These are phyloP conservation scores for Mycena rebaudengoi DNA, from an alignment of 768 basidiomycete genomes.

Conservation along the genomic window DNA sequence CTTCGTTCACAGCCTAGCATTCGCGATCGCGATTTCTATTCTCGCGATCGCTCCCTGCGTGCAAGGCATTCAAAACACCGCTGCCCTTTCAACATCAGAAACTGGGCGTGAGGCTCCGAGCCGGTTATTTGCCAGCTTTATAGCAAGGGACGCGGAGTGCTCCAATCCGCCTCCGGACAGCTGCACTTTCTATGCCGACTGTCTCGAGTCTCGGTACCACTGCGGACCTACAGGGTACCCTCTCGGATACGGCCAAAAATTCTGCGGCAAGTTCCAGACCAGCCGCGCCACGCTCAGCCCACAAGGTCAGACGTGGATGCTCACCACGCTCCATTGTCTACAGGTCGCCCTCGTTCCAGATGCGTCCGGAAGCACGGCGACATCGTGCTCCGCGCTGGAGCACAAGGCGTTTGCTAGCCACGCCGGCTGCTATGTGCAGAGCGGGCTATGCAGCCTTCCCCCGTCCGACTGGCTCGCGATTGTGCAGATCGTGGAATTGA, in stretches of 20 bases:
- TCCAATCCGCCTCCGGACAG: slow-evolving; percentile 44
- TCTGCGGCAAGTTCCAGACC: slow-evolving; percentile 48
- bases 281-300: slow-evolving; percentile 38
- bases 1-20: no score
- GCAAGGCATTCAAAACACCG: not conserved
- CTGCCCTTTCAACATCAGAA: no score
- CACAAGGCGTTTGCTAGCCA: slow-evolving; percentile 52
- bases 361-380: slow-evolving; percentile 30
- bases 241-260: slow-evolving; percentile 49
- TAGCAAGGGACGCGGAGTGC: slow-evolving; percentile 31
- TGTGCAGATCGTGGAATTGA: slow-evolving; percentile 43
- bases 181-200: slow-evolving; percentile 54
- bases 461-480: slow-evolving; percentile 46
- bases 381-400: slow-evolving; percentile 44
- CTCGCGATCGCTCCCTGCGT: not conserved
- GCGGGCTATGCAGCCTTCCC: slow-evolving; percentile 50
- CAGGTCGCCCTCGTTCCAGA: slow-evolving; percentile 51
- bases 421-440: slow-evolving; percentile 48
- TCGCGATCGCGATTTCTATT: not conserved
- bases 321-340: slow-evolving; percentile 55
- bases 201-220: slow-evolving; percentile 54
- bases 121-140: no score
- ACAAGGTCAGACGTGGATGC: slow-evolving; percentile 51
- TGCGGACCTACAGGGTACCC: slow-evolving; percentile 56
- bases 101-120: no score